Evolutionary conservation across 202 grass and related monocot genomes (phyloP), one percentile per base, ranked within the genome.

Genomic region (Eragrostis tef): DNA sequence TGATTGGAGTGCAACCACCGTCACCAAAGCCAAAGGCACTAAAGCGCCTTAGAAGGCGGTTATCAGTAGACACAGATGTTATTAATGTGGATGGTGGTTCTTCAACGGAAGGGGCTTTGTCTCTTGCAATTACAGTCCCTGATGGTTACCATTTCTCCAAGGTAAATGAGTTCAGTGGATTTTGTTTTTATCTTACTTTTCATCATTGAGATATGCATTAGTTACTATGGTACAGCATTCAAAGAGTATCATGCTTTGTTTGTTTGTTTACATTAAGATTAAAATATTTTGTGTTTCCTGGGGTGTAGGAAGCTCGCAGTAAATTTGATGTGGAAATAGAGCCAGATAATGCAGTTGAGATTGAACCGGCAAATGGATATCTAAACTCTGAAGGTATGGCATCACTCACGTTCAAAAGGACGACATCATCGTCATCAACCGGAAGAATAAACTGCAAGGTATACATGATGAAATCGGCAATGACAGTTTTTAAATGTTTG

Each of bases 391-490:
- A 94, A 48, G 95, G 95, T 26, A 75, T 78, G 27, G 85, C 89
- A 20, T 90, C 87, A 24, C 70, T 97, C 76, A 82, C 84, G 76
- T 97, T 91, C 65, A 93, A 79, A 83, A 93, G 88, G 65, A 81
- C 26, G 26, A 93, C 88, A 53, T 66, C 87, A 34, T 88, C 79
- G 0, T 66, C 89, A 2, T 82, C 87, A 72, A 85, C 47, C 50
- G 87, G 90, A 73, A 95, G 92, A 87, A 98, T 98, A 89, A 91
- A 93, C 70, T 95, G 96, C 87, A 95, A 93, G 96, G 96, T 95
- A 91, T 11, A 65, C 70, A 44, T 71, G 22, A 51, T 27, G 64
- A 31, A 74, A 48, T 84, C 9, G 58, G 11, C 19, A 81, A 26
- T 39, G 20, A 22, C 16, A 71, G 70, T 53, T 53, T 16, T 53